Base-by-base conservation (phyloP, 1,139 yeast species). In the Debaryomyces robertsiae region DNA sequence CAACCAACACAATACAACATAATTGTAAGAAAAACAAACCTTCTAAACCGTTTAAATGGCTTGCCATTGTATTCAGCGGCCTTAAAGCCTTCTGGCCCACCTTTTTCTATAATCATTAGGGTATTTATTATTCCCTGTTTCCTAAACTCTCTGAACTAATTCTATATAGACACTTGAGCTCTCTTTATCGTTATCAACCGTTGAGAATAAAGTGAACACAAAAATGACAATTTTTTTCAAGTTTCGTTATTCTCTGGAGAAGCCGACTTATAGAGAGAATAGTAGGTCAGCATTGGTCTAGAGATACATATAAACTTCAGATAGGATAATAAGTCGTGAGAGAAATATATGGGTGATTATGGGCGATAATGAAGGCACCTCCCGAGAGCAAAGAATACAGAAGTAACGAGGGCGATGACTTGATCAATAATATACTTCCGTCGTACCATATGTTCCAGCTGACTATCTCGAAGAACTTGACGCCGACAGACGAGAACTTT, bases 371-470 rank as follows among this genome's bases (percentile, higher is more conserved):
- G 25, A 18, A 25, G 25, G 17, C 11, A 27, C 7, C 22, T 19
- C 5, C 5, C 9, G 37, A 28, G 13, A 6, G 11, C 11, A 30
- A 22, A 14, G 41, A 27, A 9, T 14, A 16, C 14, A 35, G 38
- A 36, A 43, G 45, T 2, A 32, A 46, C 28, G 49, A 50, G 25
- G 69, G 58, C 14, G 69, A 65, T 40, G 65, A 63, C 28, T 58
- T 68, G 29, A 46, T 73, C 34, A 69, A 62, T 46, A 69, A 69
- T 43, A 73, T 73, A 28, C 60, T 73, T 9, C 78, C 78, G 1
- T 69, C 75, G 10, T 73, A 73, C 49, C 72, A 71, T 35, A 72
- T 73, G 77, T 71, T 65, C 54, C 72, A 69, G 49, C 57, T 72
- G 29, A 73, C 78, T 9, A 61, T 73, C 9, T 66, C 73, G 30